These are phyloP conservation scores for Fraxinus quadrangulata DNA, from an alignment of 257 asterid species.

Conservation along the genomic window DNA sequence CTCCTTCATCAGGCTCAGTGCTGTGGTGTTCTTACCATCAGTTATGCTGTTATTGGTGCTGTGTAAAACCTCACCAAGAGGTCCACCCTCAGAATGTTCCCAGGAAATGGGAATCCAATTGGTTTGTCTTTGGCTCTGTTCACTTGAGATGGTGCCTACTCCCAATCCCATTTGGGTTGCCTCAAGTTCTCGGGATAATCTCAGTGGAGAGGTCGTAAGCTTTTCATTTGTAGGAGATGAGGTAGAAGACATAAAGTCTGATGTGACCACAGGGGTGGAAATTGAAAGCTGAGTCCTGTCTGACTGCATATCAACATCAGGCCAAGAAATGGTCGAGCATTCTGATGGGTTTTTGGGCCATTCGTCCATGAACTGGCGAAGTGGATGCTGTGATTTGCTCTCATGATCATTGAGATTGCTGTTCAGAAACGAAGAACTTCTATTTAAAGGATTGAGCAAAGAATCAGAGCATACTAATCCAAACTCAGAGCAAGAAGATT, in stretches of 20 bases:
- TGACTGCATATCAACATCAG: conserved; percentile 33
- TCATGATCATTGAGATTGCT: conserved; percentile 31
- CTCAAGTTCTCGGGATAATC: no score
- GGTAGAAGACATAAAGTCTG: conserved; percentile 64
- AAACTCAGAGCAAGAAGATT: conserved; percentile 45
- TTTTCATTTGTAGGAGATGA: conserved; percentile 50
- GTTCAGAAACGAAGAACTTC: conserved; percentile 46
- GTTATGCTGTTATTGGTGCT: conserved; percentile 26
- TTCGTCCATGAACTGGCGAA: conserved; percentile 73
- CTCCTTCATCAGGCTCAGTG: conserved; percentile 56
- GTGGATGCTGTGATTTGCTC: conserved; percentile 25
- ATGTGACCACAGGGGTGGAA: conserved; percentile 53
- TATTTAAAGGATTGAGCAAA: conserved; percentile 70
- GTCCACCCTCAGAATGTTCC: conserved; percentile 85
- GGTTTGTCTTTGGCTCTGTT: conserved; percentile 36
- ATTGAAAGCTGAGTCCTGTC: conserved; percentile 76
- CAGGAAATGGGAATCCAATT: conserved; percentile 73
- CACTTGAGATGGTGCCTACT: conserved; percentile 34
- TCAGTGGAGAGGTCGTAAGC: neutral
- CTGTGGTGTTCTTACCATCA: conserved; percentile 41
- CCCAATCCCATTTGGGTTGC: conserved; percentile 61
- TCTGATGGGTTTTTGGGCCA: conserved; percentile 54
- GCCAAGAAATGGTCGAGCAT: no score
- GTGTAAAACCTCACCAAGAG: conserved; percentile 88
- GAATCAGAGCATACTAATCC: conserved; percentile 84